Evolutionary conservation across 306 rosid species (phyloP).

Genomic region (Cicer judaicum): DNA sequence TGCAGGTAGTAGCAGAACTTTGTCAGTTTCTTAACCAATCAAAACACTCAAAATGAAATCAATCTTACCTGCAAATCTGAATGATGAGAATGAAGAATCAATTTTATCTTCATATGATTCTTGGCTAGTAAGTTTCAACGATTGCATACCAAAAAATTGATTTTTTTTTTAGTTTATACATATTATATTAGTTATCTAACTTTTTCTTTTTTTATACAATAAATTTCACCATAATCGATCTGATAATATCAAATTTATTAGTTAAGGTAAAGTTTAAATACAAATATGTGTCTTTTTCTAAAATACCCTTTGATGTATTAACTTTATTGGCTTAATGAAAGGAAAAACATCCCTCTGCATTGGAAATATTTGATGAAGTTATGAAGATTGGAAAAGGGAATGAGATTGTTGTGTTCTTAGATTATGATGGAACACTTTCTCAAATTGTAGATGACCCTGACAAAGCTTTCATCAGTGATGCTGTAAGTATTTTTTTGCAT

Average conservation of each 20-base stretch:
- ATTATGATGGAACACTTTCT: slow-evolving; percentile 71
- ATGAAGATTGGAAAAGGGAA: slow-evolving; percentile 54
- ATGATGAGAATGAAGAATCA: slow-evolving; percentile 41
- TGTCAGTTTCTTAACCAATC: slow-evolving; percentile 19
- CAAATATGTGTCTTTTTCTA: background rate
- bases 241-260: no score
- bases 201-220: no score
- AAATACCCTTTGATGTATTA: background rate
- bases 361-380: slow-evolving; percentile 58
- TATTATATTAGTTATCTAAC: background rate
- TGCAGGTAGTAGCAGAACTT: slow-evolving; percentile 38
- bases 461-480: slow-evolving; percentile 56
- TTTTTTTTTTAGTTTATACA: no score
- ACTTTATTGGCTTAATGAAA: slow-evolving; percentile 15
- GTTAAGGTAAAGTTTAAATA: no score
- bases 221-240: no score
- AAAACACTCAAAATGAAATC: slow-evolving; percentile 35
- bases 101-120: slow-evolving; percentile 44
- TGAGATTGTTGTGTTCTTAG: slow-evolving; percentile 59
- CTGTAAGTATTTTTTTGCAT: slow-evolving; percentile 38
- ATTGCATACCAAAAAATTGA: background rate
- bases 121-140: slow-evolving; percentile 59
- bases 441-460: slow-evolving; percentile 62
- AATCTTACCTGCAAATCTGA: slow-evolving; percentile 2
- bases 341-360: slow-evolving; percentile 61